phyloP scores from a whole-genome alignment of 345 rosid genomes.

The Luvunga scandens region DNA sequence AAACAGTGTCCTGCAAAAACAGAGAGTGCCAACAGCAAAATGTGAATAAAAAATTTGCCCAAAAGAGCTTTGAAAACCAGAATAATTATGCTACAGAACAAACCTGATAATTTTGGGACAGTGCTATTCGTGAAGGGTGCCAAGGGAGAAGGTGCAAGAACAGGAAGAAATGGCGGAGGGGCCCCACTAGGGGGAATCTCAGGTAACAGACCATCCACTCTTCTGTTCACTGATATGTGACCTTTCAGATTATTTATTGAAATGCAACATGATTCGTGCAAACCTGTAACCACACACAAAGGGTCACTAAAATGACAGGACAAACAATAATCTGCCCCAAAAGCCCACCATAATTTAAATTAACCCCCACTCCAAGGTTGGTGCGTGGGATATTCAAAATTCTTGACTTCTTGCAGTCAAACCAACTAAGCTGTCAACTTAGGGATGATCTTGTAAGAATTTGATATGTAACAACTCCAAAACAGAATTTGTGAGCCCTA shows the following conservation, averaged over 20 bases:
- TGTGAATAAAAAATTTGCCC: conserved; percentile 1
- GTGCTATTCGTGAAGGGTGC: conserved; percentile 69
- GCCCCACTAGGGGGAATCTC: conserved; percentile 61
- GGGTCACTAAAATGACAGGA: not conserved
- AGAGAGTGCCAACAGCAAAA: conserved; percentile 2
- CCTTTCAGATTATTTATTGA: conserved; percentile 19
- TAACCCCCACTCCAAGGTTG: not conserved
- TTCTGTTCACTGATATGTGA: conserved; percentile 17
- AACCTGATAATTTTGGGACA: conserved; percentile 81
- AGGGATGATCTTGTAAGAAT: not conserved
- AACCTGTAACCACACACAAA: conserved; percentile 48
- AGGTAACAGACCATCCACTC: conserved; percentile 47
- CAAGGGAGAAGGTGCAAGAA: conserved; percentile 89
- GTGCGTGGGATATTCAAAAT: not conserved
- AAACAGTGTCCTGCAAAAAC: conserved; percentile 60
- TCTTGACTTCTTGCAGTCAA: not conserved
- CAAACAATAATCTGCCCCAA: not conserved
- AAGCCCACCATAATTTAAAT: no score
- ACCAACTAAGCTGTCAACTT: not conserved
- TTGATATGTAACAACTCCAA: not conserved
- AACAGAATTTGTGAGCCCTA: not conserved
- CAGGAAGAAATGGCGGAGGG: conserved; percentile 90
- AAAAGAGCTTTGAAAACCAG: not conserved
- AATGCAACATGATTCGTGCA: conserved; percentile 30
- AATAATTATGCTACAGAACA: conserved; percentile 13